These are phyloP conservation scores for Inga leiocalycina DNA, from an alignment of 306 rosid genomes.

Conservation along the genomic window DNA sequence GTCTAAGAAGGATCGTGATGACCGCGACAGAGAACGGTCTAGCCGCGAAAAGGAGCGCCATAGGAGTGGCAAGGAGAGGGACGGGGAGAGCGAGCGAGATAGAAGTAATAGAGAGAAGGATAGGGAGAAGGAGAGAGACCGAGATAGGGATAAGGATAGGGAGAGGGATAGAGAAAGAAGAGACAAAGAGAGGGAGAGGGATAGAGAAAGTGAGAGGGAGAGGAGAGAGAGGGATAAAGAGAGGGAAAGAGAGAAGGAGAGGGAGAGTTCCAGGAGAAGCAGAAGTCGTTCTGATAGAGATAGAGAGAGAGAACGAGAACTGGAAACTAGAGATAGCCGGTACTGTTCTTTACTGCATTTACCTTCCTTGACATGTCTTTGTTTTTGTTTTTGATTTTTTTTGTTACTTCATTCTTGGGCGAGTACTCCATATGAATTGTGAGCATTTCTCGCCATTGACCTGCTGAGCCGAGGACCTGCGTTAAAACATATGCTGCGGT, in stretches of 20 bases:
- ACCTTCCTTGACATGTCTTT: neutral
- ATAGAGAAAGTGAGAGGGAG: too few relatives aligned
- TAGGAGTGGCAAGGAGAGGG: constrained; percentile 48
- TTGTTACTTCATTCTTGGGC: neutral
- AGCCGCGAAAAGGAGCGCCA: constrained; percentile 56
- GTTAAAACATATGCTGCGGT: neutral
- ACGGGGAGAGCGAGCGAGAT: constrained; percentile 48
- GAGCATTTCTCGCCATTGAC: neutral
- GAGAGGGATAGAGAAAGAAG: constrained; percentile 56
- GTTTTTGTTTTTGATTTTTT: neutral
- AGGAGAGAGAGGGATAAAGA: constrained; percentile 26
- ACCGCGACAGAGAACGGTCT: constrained; percentile 48
- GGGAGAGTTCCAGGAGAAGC: constrained; percentile 30
- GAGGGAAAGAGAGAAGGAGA: constrained; percentile 34
- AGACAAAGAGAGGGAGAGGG: constrained; percentile 36
- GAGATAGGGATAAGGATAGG: constrained; percentile 38
- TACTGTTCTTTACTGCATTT: constrained; percentile 28
- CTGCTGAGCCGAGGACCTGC: neutral
- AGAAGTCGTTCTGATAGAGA: constrained; percentile 49
- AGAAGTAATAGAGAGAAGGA: constrained; percentile 53
- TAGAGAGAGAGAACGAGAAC: constrained; percentile 67
- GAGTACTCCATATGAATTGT: neutral
- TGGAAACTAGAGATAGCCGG: constrained; percentile 74
- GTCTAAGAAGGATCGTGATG: constrained; percentile 54
- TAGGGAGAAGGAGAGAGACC: constrained; percentile 35